Percentiles rank a stretch among this genome's conserved stretches.
Evolutionary conservation across 2,329 filamentous ascomycete genomes (phyloP).

Genomic region (Phialophora chinensis): DNA sequence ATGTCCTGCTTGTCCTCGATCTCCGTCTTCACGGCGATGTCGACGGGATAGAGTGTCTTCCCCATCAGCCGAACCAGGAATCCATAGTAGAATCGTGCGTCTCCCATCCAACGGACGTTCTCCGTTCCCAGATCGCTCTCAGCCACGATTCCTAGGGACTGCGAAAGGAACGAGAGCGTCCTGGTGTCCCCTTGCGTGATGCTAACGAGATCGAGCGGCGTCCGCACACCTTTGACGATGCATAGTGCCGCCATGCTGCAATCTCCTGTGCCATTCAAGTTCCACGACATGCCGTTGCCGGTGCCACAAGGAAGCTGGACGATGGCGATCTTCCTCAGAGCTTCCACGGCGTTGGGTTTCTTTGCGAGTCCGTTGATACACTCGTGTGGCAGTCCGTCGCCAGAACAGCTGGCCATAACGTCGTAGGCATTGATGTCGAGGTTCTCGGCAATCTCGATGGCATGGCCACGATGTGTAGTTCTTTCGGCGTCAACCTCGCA

Average conservation of each 20-base stretch:
- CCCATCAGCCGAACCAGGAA: constrained; percentile 77
- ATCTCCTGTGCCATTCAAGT: constrained; percentile 80
- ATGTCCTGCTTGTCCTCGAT: constrained; percentile 76
- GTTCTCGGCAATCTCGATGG: constrained; percentile 73
- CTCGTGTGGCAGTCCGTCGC: constrained; percentile 89
- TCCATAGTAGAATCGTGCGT: constrained; percentile 81
- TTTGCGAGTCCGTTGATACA: constrained; percentile 90
- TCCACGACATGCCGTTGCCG: constrained; percentile 92
- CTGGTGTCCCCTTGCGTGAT: constrained; percentile 80
- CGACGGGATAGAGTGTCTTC: constrained; percentile 83
- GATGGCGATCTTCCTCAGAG: constrained; percentile 78
- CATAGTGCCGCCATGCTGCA: constrained; percentile 78
- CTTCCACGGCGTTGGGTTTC: constrained; percentile 74
- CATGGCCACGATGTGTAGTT: constrained; percentile 77
- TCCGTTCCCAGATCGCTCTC: constrained; percentile 91
- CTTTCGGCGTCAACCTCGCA: constrained; percentile 76
- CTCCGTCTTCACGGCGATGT: constrained; percentile 83
- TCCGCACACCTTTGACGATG: constrained; percentile 86
- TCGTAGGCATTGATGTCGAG: constrained; percentile 83
- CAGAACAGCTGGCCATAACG: constrained; percentile 85
- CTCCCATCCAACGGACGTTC: constrained; percentile 90
- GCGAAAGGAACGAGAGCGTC: constrained; percentile 86
- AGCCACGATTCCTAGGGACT: constrained; percentile 86
- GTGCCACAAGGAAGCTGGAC: constrained; percentile 90
- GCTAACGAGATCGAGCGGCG: constrained; percentile 82